Conservation (phyloP, 352 stramenopile genomes). For the Phytophthora ohioensis region DNA sequence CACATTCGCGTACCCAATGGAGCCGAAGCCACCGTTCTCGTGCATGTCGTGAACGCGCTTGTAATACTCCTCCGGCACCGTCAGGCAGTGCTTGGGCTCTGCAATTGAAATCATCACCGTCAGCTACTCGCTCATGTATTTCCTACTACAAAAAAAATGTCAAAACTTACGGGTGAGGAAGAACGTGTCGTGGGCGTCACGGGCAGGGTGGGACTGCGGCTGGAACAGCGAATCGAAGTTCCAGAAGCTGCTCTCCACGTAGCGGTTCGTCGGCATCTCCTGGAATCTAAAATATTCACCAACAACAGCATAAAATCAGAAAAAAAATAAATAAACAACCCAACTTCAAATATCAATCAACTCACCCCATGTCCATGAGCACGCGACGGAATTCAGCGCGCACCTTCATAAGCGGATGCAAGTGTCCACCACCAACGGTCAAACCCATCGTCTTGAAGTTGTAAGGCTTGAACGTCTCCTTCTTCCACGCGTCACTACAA, state of each 20-base stretch:
- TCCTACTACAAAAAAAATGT: not conserved
- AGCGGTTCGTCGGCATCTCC: slow-evolving; percentile 99
- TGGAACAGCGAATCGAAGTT: slow-evolving; percentile 99
- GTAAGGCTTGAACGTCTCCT: slow-evolving; percentile 98
- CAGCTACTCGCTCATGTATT: not conserved
- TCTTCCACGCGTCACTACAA: slow-evolving; percentile 93
- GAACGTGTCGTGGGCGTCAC: slow-evolving; percentile 99
- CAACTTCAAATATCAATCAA: not conserved
- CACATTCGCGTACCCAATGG: slow-evolving; percentile 92
- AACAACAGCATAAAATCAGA: slow-evolving; percentile 2
- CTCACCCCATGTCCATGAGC: slow-evolving; percentile 98
- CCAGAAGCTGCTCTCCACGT: slow-evolving; percentile 99
- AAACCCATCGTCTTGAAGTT: slow-evolving; percentile 98
- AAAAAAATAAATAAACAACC: not conserved
- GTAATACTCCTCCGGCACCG: slow-evolving; percentile 99
- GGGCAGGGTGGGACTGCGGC: slow-evolving; percentile 98
- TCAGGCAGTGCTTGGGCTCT: slow-evolving; percentile 79
- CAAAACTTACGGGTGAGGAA: slow-evolving; percentile 95
- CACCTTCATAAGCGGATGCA: slow-evolving; percentile 98
- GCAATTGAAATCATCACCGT: slow-evolving; percentile 8
- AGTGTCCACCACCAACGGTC: slow-evolving; percentile 94
- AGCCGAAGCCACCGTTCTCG: slow-evolving; percentile 96
- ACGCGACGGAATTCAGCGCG: slow-evolving; percentile 98
- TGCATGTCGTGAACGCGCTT: slow-evolving; percentile 99
- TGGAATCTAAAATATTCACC: slow-evolving; percentile 86